phyloP scores from a whole-genome alignment of 192 early-diverging fungal genomes.

The Mortierella antarctica region DNA sequence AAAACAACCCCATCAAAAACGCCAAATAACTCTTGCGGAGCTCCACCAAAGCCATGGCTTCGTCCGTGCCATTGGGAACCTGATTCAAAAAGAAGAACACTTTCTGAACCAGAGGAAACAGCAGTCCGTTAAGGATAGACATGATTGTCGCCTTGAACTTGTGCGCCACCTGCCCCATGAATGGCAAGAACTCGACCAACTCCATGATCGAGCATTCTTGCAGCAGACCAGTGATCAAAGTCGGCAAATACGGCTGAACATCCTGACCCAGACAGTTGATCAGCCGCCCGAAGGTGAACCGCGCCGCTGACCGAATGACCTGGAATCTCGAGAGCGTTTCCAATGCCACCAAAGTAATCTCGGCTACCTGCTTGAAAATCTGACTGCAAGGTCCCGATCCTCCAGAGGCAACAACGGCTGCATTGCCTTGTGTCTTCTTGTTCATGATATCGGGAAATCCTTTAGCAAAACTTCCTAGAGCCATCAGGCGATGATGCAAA shows the following conservation, averaged over 20 bases:
- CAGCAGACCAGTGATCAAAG: conserved; percentile 81
- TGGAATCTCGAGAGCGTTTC: conserved; percentile 70
- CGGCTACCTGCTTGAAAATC: conserved; percentile 85
- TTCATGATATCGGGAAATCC: conserved; percentile 68
- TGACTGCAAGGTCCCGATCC: conserved; percentile 63
- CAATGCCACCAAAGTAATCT: conserved; percentile 77
- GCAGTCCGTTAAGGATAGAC: conserved; percentile 77
- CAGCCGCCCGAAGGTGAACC: conserved; percentile 87
- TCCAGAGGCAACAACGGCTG: conserved; percentile 20
- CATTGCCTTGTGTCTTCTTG: conserved; percentile 14
- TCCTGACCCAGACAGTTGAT: conserved; percentile 88
- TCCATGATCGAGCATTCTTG: conserved; percentile 81
- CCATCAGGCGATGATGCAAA: conserved; percentile 84
- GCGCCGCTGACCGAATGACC: conserved; percentile 74
- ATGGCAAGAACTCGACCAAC: conserved; percentile 86
- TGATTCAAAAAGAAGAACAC: conserved; percentile 89
- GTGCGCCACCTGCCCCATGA: conserved; percentile 85
- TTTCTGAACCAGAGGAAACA: conserved; percentile 82
- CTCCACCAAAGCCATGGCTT: conserved; percentile 78
- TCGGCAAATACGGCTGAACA: conserved; percentile 82
- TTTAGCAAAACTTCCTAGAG: conserved; percentile 87
- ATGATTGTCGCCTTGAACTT: conserved; percentile 88
- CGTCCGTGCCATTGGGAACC: conserved; percentile 88
- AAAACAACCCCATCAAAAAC: conserved; percentile 84
- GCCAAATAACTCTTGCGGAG: conserved; percentile 86